A percentile compares a stretch with the other conserved stretches of the same genome.
These are phyloP conservation scores for Metschnikowia vanudenii DNA, from an alignment of 805 yeast species.

Conservation along the genomic window DNA sequence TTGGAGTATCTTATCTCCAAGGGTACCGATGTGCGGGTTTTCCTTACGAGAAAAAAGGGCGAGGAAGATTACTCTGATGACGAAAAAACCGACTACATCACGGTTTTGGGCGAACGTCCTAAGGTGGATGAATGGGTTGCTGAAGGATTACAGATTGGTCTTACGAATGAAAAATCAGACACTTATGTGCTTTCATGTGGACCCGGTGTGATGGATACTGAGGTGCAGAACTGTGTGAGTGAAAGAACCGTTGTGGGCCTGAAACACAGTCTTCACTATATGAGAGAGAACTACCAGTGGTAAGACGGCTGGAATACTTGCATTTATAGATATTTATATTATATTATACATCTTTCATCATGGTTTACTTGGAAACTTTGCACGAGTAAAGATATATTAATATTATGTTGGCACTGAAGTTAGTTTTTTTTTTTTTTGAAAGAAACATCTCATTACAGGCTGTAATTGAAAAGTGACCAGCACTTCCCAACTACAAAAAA, in stretches of 20 bases:
- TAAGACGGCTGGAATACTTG: neutral
- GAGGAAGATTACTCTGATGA: conserved; percentile 13
- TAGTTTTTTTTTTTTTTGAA: too few relatives aligned
- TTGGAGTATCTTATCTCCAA: conserved; percentile 10
- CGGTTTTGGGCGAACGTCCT: conserved; percentile 14
- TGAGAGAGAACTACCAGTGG: conserved; percentile 17
- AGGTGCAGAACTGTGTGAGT: conserved; percentile 12
- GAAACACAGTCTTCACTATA: conserved; percentile 11
- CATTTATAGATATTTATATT: neutral
- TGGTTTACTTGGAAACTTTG: too few relatives aligned
- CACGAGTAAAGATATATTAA: too few relatives aligned
- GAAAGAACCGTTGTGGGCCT: conserved; percentile 11
- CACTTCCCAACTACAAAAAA: too few relatives aligned
- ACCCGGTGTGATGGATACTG: conserved; percentile 16
- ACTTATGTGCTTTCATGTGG: conserved; percentile 17
- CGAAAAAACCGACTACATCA: conserved; percentile 12
- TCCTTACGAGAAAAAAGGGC: conserved; percentile 7
- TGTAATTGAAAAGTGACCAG: too few relatives aligned
- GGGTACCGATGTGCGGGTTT: conserved; percentile 18
- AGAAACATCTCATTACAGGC: too few relatives aligned
- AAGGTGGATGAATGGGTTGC: conserved; percentile 13
- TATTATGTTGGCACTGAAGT: too few relatives aligned
- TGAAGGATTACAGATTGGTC: conserved; percentile 10
- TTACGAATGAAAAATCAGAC: conserved; percentile 1
- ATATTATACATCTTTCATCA: too few relatives aligned